Conservation (phyloP, 164 flowering plant species). For the Protea cynaroides region DNA sequence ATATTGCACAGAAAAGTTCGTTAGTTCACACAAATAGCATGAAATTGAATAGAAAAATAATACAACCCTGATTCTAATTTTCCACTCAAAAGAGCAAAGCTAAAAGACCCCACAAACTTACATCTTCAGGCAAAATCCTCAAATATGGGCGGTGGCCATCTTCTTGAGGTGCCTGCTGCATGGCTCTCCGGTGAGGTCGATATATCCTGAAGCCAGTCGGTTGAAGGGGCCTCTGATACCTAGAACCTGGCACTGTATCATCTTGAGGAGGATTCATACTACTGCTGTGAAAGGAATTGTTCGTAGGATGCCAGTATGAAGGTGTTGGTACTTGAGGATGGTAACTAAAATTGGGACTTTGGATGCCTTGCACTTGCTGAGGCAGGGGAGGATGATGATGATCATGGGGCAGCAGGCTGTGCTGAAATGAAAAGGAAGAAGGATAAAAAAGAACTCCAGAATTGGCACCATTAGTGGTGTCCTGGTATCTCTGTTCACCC, state of each 20-base stretch:
- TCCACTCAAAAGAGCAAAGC: not conserved
- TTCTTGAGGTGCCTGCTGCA: conserved; percentile 34
- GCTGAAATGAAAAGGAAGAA: conserved; percentile 17
- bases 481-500: conserved; percentile 39
- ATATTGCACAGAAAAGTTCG: conserved; percentile 5
- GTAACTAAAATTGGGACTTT: conserved; percentile 31
- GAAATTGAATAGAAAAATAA: not conserved
- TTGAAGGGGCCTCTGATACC: conserved; percentile 36
- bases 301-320: conserved; percentile 31
- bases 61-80: not conserved
- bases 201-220: conserved; percentile 44
- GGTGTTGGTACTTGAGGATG: conserved; percentile 42
- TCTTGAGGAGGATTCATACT: no score
- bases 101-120: conserved; percentile 25
- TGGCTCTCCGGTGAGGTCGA: conserved; percentile 33
- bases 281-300: conserved; percentile 19
- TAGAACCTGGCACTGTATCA: conserved; percentile 31
- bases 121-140: conserved; percentile 59
- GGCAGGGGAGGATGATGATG: conserved; percentile 25
- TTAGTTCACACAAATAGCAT: not conserved
- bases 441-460: conserved; percentile 36
- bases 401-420: conserved; percentile 23
- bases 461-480: conserved; percentile 29
- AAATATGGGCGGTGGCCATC: conserved; percentile 38
- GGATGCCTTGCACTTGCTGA: conserved; percentile 38